Percentiles rank a stretch among this genome's conserved stretches.
Evolutionary conservation across 441 rosid genomes (phyloP).

Genomic region (Pelargonium australe): DNA sequence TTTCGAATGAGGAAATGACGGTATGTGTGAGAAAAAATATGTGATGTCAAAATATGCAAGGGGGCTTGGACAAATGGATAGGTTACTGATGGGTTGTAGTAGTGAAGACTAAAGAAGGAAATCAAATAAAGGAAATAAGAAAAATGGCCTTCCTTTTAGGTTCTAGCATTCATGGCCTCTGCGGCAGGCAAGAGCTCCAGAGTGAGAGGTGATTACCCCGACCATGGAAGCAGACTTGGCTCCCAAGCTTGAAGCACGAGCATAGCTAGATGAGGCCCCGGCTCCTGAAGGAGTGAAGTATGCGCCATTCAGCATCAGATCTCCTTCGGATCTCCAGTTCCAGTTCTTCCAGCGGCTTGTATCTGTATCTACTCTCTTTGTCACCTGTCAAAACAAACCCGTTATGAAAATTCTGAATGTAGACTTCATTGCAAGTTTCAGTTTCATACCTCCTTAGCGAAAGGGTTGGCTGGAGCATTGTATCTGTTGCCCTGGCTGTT

Average conservation of each 20-base stretch:
- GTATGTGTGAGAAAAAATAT: conserved; percentile 37
- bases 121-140: conserved; percentile 9
- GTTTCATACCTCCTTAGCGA: conserved; percentile 68
- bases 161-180: conserved; percentile 51
- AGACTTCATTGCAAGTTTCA: background rate
- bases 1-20: conserved; percentile 20
- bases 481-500: conserved; percentile 96
- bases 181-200: conserved; percentile 69
- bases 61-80: conserved; percentile 24
- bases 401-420: background rate
- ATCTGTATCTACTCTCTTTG: conserved; percentile 77
- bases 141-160: conserved; percentile 20
- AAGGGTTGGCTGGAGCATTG: conserved; percentile 62
- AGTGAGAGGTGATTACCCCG: conserved; percentile 61
- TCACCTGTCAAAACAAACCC: conserved; percentile 43
- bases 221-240: conserved; percentile 85
- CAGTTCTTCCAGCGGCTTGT: conserved; percentile 54
- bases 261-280: conserved; percentile 77
- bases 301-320: conserved; percentile 75
- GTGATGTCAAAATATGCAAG: conserved; percentile 36
- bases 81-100: conserved; percentile 10
- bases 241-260: conserved; percentile 85
- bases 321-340: conserved; percentile 97
- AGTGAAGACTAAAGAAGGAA: conserved; percentile 1
- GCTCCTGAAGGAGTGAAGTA: conserved; percentile 87